phyloP scores from a whole-genome alignment of 371 early-diverging fungal species.

The Rhizopus delemar region DNA sequence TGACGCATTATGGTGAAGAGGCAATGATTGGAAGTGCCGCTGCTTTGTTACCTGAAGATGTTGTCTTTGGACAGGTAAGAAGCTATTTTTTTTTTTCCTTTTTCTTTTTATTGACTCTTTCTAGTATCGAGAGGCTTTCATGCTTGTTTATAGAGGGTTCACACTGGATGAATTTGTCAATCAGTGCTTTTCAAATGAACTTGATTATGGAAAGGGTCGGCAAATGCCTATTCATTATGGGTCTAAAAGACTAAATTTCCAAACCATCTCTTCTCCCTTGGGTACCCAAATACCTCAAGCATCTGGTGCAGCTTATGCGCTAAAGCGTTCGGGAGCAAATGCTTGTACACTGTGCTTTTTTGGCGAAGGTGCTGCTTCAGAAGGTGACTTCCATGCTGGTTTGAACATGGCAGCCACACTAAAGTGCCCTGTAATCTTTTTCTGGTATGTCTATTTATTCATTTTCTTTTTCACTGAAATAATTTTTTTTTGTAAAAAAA shows the following conservation, averaged over 20 bases:
- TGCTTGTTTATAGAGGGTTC: conserved; percentile 91
- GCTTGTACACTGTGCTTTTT: conserved; percentile 91
- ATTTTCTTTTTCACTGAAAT: conserved; percentile 1
- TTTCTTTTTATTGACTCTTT: background rate
- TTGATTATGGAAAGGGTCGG: conserved; percentile 92
- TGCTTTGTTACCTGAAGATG: conserved; percentile 82
- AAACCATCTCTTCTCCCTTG: conserved; percentile 96
- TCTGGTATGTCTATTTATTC: conserved; percentile 66
- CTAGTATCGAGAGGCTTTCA: conserved; percentile 95
- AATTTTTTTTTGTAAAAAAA: background rate
- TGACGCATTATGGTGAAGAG: conserved; percentile 98
- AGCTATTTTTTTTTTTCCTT: conserved; percentile 1
- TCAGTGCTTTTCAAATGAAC: conserved; percentile 92
- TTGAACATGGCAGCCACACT: conserved; percentile 96
- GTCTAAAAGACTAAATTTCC: conserved; percentile 79
- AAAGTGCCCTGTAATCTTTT: conserved; percentile 89
- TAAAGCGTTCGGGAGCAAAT: conserved; percentile 78
- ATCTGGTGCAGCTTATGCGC: conserved; percentile 95
- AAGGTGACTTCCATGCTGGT: conserved; percentile 98
- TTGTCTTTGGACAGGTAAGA: conserved; percentile 85
- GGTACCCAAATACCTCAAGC: conserved; percentile 99
- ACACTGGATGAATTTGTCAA: conserved; percentile 92
- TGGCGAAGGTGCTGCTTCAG: conserved; percentile 97
- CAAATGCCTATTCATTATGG: conserved; percentile 99
- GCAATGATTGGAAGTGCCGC: conserved; percentile 92